Conservation (phyloP, 2,329 filamentous ascomycete species). For the Cercospora sp. region DNA sequence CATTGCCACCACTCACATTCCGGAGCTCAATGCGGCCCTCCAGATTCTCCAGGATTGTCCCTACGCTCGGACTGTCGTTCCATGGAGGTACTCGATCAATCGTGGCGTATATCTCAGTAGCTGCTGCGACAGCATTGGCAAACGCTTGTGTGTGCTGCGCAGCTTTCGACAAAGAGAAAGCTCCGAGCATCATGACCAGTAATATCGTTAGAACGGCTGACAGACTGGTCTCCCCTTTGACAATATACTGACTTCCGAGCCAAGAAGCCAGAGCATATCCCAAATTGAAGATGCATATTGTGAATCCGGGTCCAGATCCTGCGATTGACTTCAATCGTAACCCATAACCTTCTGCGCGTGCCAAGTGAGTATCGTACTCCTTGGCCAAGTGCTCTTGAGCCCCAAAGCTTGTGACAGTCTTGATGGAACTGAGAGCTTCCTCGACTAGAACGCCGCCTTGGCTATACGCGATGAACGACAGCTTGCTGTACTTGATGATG, state of each 20-base stretch:
- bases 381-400: conserved; percentile 85
- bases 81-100: conserved; percentile 86
- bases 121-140: conserved; percentile 76
- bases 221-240: conserved; percentile 64
- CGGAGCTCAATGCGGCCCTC: conserved; percentile 79
- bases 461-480: conserved; percentile 75
- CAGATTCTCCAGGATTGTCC: conserved; percentile 69
- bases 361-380: conserved; percentile 77
- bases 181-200: conserved; percentile 88
- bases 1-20: conserved; percentile 45
- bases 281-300: conserved; percentile 82
- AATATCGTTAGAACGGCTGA: conserved; percentile 78
- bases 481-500: conserved; percentile 78
- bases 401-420: conserved; percentile 88
- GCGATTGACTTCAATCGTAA: conserved; percentile 71
- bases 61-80: conserved; percentile 69
- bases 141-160: conserved; percentile 86
- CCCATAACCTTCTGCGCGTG: conserved; percentile 71
- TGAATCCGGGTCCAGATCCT: conserved; percentile 74
- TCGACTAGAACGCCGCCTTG: conserved; percentile 84
- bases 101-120: conserved; percentile 86
- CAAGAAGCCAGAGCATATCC: conserved; percentile 88
- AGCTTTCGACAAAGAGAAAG: conserved; percentile 85
- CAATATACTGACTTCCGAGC: conserved; percentile 76
- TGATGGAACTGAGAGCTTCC: conserved; percentile 89